phyloP scores from a whole-genome alignment of 1,284 basidiomycete genomes.

The Kalmanozyma brasiliensis region DNA sequence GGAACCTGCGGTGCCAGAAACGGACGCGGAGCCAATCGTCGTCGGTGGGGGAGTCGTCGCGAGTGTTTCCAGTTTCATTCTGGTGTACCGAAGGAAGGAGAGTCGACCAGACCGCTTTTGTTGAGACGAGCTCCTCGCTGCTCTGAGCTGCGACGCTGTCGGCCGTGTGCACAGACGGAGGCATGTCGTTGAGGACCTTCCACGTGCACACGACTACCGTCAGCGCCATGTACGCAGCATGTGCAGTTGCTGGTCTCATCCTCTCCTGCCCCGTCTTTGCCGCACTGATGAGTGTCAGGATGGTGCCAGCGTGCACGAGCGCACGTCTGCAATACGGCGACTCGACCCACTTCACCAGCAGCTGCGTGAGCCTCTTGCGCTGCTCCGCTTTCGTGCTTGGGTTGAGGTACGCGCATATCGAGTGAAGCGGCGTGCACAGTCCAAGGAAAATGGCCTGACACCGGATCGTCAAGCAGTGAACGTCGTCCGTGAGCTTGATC shows the following conservation, averaged over 20 bases:
- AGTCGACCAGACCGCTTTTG: constrained; percentile 13
- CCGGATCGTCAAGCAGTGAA: too few relatives aligned
- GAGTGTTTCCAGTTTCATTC: neutral
- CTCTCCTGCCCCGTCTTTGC: constrained; percentile 2
- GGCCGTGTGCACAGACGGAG: neutral
- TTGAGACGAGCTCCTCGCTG: constrained; percentile 20
- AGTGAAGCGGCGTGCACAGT: constrained; percentile 30
- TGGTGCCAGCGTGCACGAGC: constrained; percentile 38
- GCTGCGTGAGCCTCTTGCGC: constrained; percentile 10
- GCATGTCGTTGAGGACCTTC: constrained; percentile 7
- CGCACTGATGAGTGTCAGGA: constrained; percentile 26
- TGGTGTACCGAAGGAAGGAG: too few relatives aligned
- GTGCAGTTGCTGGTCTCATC: constrained; percentile 21
- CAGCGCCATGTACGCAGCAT: constrained; percentile 32
- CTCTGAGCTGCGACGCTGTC: neutral
- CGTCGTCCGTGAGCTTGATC: too few relatives aligned
- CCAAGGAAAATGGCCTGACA: constrained; percentile 30
- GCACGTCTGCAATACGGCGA: constrained; percentile 28
- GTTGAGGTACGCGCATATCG: constrained; percentile 35
- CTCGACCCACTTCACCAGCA: constrained; percentile 26
- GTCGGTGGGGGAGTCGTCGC: neutral
- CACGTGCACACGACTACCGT: constrained; percentile 11
- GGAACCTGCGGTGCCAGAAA: constrained; percentile 40
- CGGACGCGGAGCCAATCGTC: constrained; percentile 23
- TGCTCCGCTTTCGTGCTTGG: constrained; percentile 6